Base-by-base conservation (phyloP, 306 rosid genomes). In the Sphenostylis stenocarpa region DNA sequence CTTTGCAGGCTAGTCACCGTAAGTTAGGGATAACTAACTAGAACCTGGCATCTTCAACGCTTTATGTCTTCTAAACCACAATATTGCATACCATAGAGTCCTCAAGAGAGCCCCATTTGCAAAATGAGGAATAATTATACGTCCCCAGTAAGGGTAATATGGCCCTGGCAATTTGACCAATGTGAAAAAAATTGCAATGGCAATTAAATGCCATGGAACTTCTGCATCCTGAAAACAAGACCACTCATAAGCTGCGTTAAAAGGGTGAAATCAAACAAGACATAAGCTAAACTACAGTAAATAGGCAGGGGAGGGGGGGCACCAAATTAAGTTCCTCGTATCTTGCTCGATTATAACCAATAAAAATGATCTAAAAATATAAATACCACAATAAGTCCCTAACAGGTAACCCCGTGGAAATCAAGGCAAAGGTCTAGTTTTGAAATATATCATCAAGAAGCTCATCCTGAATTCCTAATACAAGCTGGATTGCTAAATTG, bases 171-270 rank as follows among this genome's bases (percentile, higher is more conserved):
- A 73, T 82, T 95, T 95, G 82, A 95, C 65, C 80, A 95, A 51
- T 10, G 97, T 86, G 96, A 88, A 95, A 82, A 92, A 83, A 67
- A 86, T 73, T 10, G 97, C 92, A 73, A 86, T 73, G 38, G 81
- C 87, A 73, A 95, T 87, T 83, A 96, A 87, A 91, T 96, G 96
- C 96, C 99, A 92, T 3, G 98, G 97, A 77, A 92, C 89, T 89
- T 91, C 85, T 45, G 95, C 91, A 79, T 85, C 94, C 97, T 95
- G 96, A 84, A 77, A 86, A 81, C 34, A 8, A 60, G 79, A 65
- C 70, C 60, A 78, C 28, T 74, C 52, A 76, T 28, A 55, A 83
- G 77, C 38, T 63, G 70, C 23, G 28, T 65, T 47, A 38, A 20
- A n/a, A 13, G 33, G 26, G 15, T 33, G 29, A 47, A 39, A 62